Base-by-base conservation (phyloP, 2,329 filamentous ascomycete genomes). In the Xenoacremonium recifei region DNA sequence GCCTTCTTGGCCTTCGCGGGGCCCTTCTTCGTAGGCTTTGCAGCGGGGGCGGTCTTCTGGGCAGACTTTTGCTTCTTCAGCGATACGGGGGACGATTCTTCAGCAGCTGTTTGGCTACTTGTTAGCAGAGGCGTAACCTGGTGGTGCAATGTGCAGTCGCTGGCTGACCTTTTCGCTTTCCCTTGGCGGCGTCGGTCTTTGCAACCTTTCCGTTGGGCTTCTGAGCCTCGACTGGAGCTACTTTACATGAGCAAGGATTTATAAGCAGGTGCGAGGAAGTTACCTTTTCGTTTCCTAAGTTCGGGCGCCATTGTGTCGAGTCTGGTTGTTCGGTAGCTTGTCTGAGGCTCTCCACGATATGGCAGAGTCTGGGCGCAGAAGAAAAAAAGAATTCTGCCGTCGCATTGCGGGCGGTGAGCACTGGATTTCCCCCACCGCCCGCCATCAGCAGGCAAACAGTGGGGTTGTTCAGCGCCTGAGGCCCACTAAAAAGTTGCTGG, bases 41-140 rank as follows among this genome's bases (percentile, higher is more conserved):
- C 45, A 17, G 50, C 49, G 44, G 49, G 52, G 31, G 50, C 38
- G 19, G 52, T 48, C 53, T 62, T 59, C 47, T 61, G 58, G 40
- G 58, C 62, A 35, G 71, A 58, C 53, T 72, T 76, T 40, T 70
- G 57, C 60, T 74, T 74, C 61, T 75, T 75, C 38, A 61, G 39
- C 15, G 65, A 64, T 40, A 70, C 62, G 33, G 69, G 69, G 5
- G 68, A 71, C n/a, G 65, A 58, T 54, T 73, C 70, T 21, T 73
- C 71, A 46, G 63, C 53, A n/a, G 71, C 70, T 71, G 42, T 20
- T 19, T 18, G n/a, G n/a, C n/a, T n/a, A n/a, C n/a, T n/a, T n/a
- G n/a, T n/a, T n/a, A n/a, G n/a, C n/a, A n/a, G n/a, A n/a, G n/a
- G n/a, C n/a, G n/a, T n/a, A n/a, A n/a, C n/a, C n/a, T n/a, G n/a